These are phyloP conservation scores for Paraglomus brasilianum DNA, from an alignment of 192 early-diverging fungal genomes.

Conservation along the genomic window DNA sequence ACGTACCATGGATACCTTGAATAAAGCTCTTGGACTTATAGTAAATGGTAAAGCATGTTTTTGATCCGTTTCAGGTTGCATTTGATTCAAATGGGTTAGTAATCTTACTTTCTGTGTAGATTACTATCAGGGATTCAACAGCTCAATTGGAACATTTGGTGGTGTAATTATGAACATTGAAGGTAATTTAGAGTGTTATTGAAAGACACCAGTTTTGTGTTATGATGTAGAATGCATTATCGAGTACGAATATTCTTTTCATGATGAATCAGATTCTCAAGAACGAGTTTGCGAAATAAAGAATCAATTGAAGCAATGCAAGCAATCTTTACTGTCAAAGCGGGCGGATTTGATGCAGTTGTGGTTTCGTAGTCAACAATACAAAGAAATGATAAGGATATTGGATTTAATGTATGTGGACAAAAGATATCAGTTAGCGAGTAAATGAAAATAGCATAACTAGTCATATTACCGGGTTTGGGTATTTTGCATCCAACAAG, in stretches of 20 bases:
- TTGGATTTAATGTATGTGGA: conserved; percentile 62
- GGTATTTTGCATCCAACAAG: too few relatives aligned
- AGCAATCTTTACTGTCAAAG: conserved; percentile 60
- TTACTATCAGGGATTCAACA: conserved; percentile 79
- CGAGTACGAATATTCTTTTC: background rate
- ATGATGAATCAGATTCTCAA: conserved; percentile 49
- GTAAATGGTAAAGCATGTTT: conserved; percentile 52
- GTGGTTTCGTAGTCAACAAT: conserved; percentile 71
- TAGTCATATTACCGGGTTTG: background rate
- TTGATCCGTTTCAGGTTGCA: background rate
- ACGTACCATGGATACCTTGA: conserved; percentile 54
- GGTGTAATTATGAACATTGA: conserved; percentile 71
- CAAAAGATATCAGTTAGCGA: too few relatives aligned
- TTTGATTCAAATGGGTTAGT: background rate
- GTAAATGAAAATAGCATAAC: too few relatives aligned
- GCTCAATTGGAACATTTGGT: conserved; percentile 78
- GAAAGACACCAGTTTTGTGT: background rate
- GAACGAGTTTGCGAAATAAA: conserved; percentile 63
- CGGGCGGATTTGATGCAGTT: conserved; percentile 66
- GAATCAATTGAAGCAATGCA: conserved; percentile 60
- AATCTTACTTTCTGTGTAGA: conserved; percentile 42
- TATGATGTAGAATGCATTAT: background rate
- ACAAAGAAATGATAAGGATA: conserved; percentile 75
- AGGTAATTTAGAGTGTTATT: conserved; percentile 33
- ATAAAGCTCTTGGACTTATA: conserved; percentile 67